These are phyloP conservation scores for Luffa acutangula DNA, from an alignment of 306 rosid genomes.

Conservation along the genomic window DNA sequence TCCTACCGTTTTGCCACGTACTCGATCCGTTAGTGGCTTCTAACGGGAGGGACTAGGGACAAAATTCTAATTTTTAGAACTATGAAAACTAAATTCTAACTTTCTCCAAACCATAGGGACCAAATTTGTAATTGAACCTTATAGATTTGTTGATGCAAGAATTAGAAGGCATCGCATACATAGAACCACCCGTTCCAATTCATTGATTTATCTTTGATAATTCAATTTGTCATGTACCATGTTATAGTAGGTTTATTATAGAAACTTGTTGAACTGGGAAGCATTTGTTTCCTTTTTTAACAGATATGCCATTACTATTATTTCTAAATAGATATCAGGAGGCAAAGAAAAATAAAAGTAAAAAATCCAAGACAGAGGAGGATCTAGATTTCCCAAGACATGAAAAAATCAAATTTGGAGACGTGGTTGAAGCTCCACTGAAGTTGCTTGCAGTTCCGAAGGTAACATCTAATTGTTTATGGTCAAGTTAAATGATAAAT, in stretches of 20 bases:
- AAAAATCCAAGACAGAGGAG: conserved; percentile 35
- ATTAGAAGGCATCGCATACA: background rate
- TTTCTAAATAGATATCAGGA: conserved; percentile 50
- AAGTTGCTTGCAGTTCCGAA: conserved; percentile 51
- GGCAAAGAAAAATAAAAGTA: conserved; percentile 53
- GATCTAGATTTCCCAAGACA: conserved; percentile 49
- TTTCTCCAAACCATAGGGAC: no score
- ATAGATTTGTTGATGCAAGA: background rate
- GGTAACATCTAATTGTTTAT: conserved; percentile 26
- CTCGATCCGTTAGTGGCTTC: no score
- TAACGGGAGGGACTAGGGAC: no score
- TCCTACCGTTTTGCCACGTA: no score
- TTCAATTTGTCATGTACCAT: background rate
- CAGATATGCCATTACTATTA: conserved; percentile 1
- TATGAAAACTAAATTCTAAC: no score
- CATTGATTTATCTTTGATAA: background rate
- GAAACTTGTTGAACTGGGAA: background rate
- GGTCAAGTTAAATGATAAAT: background rate
- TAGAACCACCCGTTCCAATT: background rate
- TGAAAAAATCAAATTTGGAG: conserved; percentile 76
- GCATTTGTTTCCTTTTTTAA: background rate
- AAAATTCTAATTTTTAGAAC: no score
- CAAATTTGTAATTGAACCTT: no score
- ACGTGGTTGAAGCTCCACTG: conserved; percentile 84
- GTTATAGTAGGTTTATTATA: background rate